These are phyloP conservation scores for Stachybotrys chartarum DNA, from an alignment of 2,329 filamentous ascomycete species.

Conservation along the genomic window DNA sequence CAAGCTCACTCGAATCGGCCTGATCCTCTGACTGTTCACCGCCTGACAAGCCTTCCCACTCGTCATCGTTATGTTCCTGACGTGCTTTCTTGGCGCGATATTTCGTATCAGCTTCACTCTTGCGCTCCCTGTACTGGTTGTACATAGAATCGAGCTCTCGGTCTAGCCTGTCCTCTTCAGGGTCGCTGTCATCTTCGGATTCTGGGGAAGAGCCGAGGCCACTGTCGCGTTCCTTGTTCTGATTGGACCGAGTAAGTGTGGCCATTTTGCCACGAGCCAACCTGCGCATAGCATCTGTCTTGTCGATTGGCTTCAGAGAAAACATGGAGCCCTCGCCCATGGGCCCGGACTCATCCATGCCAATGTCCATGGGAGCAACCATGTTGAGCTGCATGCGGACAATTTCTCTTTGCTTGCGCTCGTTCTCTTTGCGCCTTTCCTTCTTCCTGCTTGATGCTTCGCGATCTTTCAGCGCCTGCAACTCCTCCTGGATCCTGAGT, in stretches of 20 bases:
- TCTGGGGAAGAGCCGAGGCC: conserved; percentile 47
- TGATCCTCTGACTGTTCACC: conserved; percentile 50
- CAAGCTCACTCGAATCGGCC: conserved; percentile 46
- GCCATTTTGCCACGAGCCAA: conserved; percentile 68
- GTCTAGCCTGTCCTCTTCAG: conserved; percentile 77
- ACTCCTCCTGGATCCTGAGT: conserved; percentile 78
- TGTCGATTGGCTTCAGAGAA: conserved; percentile 73
- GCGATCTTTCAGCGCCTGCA: conserved; percentile 75
- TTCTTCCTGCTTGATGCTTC: conserved; percentile 72
- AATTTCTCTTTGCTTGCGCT: conserved; percentile 89
- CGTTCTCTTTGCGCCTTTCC: conserved; percentile 80
- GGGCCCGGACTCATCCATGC: conserved; percentile 77
- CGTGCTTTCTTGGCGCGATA: conserved; percentile 84
- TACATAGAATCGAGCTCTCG: conserved; percentile 83
- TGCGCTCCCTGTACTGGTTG: conserved; percentile 73
- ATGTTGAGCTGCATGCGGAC: conserved; percentile 97
- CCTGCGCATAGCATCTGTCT: conserved; percentile 60
- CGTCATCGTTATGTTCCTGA: conserved; percentile 73
- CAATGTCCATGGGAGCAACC: conserved; percentile 92
- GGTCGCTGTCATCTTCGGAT: conserved; percentile 59
- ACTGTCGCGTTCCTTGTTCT: conserved; percentile 50
- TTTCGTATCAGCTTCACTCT: conserved; percentile 76
- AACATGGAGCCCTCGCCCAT: conserved; percentile 81
- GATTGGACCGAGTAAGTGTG: conserved; percentile 49
- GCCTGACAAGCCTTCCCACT: conserved; percentile 85